Conservation (phyloP, 1,139 yeast genomes). For the Candida sanyaensis region DNA sequence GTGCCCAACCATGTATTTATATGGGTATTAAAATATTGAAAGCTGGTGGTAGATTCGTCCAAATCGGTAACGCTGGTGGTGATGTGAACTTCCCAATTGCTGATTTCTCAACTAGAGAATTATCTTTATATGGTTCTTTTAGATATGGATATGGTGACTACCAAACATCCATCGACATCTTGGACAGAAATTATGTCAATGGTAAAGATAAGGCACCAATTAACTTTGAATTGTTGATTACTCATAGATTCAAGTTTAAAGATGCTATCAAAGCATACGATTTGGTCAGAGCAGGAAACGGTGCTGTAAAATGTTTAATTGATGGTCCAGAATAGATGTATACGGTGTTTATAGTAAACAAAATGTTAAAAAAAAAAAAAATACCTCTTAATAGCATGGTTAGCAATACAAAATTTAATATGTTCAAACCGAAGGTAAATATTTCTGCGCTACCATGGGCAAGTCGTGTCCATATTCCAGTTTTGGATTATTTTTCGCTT, state of each 20-base stretch:
- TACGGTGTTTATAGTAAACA: not conserved
- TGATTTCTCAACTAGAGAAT: slow-evolving; percentile 68
- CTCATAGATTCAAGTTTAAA: slow-evolving; percentile 72
- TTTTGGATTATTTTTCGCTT: not conserved
- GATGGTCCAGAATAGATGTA: slow-evolving; percentile 38
- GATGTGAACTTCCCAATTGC: slow-evolving; percentile 73
- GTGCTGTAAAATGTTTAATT: slow-evolving; percentile 47
- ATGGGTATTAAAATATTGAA: slow-evolving; percentile 60
- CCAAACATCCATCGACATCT: slow-evolving; percentile 67
- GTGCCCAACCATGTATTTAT: slow-evolving; percentile 69
- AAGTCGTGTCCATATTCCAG: not conserved
- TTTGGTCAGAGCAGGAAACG: slow-evolving; percentile 51
- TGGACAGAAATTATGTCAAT: slow-evolving; percentile 59
- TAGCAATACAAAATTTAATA: too few relatives aligned
- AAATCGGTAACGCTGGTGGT: slow-evolving; percentile 76
- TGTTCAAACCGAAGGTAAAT: too few relatives aligned
- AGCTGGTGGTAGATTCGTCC: slow-evolving; percentile 68
- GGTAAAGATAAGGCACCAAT: slow-evolving; percentile 52
- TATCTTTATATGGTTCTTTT: slow-evolving; percentile 73
- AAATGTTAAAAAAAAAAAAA: not conserved
- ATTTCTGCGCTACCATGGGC: not conserved
- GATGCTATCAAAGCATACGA: slow-evolving; percentile 85
- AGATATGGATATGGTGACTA: slow-evolving; percentile 83
- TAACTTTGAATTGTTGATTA: slow-evolving; percentile 60
- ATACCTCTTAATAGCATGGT: not conserved